Evolutionary conservation across 78 protist genomes (phyloP).

Genomic region (Dictyostelium citrinum): DNA sequence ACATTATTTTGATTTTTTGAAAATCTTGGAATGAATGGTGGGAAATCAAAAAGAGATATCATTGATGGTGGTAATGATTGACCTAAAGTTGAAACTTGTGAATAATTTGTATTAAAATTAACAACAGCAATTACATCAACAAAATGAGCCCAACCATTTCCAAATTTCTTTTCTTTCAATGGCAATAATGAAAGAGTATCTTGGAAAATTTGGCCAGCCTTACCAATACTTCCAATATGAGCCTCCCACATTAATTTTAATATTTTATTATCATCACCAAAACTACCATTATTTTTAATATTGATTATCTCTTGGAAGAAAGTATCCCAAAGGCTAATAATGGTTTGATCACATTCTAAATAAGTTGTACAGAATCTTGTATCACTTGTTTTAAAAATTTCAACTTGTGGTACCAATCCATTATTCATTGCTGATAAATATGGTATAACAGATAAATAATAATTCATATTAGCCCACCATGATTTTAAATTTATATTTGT

Average conservation of each 20-base stretch:
- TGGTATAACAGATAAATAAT: conserved; percentile 45
- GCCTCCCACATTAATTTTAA: conserved; percentile 37
- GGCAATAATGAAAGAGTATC: background rate
- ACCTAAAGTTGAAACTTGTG: background rate
- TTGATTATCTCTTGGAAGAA: background rate
- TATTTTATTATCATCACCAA: background rate
- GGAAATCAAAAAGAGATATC: background rate
- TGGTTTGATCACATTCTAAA: background rate
- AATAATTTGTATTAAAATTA: conserved; percentile 26
- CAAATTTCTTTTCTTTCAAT: conserved; percentile 15
- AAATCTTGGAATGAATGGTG: conserved; percentile 48
- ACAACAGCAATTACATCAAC: conserved; percentile 20
- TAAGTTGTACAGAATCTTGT: background rate
- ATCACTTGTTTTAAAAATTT: background rate
- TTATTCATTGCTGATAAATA: conserved; percentile 18
- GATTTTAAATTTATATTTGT: background rate
- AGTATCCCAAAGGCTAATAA: background rate
- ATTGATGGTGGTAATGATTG: background rate
- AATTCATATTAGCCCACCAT: conserved; percentile 67
- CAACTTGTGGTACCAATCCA: conserved; percentile 21
- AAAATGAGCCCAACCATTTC: conserved; percentile 51
- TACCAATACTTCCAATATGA: conserved; percentile 6
- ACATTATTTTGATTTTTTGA: conserved; percentile 1
- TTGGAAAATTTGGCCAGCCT: background rate
- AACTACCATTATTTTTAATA: background rate